A percentile compares a stretch with the other conserved stretches of the same genome.
phyloP scores from a whole-genome alignment of 2,329 filamentous ascomycete genomes.

The Aspergillus pseudoglaucus region DNA sequence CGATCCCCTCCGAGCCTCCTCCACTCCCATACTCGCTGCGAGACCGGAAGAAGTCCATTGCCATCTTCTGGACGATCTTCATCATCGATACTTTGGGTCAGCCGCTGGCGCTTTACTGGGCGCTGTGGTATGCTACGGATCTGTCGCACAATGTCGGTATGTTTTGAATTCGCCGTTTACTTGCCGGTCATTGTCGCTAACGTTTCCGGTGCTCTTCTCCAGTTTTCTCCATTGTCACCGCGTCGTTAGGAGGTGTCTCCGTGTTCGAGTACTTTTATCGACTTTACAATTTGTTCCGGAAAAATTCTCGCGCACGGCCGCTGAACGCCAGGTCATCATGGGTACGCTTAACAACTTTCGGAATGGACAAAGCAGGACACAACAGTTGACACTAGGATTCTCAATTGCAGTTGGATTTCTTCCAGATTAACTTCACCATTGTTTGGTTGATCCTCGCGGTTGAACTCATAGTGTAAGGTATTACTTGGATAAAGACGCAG shows the following conservation, averaged over 20 bases:
- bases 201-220: neutral
- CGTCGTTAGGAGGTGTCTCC: constrained; percentile 34
- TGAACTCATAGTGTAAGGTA: constrained; percentile 38
- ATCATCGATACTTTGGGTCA: constrained; percentile 53
- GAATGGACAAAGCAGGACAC: neutral
- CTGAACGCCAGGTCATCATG: constrained; percentile 39
- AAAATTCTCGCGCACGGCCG: constrained; percentile 31
- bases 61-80: constrained; percentile 55
- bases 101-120: constrained; percentile 56
- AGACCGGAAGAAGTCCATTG: constrained; percentile 49
- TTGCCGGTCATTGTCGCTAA: neutral
- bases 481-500: constrained; percentile 4
- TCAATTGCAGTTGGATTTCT: constrained; percentile 30
- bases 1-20: constrained; percentile 32
- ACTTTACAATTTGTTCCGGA: constrained; percentile 33
- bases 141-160: constrained; percentile 39
- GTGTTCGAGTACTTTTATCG: constrained; percentile 40
- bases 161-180: constrained; percentile 6
- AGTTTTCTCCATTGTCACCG: constrained; percentile 40
- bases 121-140: constrained; percentile 52
- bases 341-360: constrained; percentile 18
- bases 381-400: constrained; percentile 2
- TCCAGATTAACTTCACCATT: constrained; percentile 42
- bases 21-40: constrained; percentile 52
- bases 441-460: constrained; percentile 39